Conservation (phyloP, 352 stramenopile species). For the Globisporangium yorkense region DNA sequence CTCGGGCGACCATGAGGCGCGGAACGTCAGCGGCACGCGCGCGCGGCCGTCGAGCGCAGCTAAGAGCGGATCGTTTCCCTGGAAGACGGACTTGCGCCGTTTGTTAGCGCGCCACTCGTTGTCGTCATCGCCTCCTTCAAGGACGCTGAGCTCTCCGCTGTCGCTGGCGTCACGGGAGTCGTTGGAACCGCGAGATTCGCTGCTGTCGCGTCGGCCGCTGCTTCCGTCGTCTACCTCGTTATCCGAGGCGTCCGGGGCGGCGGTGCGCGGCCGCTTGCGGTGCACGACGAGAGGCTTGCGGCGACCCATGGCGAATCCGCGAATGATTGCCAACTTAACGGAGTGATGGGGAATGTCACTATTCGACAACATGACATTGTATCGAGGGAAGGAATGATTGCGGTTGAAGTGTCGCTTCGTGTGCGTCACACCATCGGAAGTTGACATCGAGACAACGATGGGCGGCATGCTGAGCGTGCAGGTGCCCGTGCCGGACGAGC, state of each 20-base stretch:
- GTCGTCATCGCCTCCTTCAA: not conserved
- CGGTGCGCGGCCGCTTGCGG: conserved; percentile 13
- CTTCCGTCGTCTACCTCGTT: not conserved
- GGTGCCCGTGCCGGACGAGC: conserved; percentile 50
- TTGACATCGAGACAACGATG: conserved; percentile 17
- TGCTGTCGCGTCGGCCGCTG: not conserved
- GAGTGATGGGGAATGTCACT: too few relatives aligned
- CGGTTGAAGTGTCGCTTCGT: too few relatives aligned
- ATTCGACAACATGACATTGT: too few relatives aligned
- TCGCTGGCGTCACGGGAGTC: not conserved
- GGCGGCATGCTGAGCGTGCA: conserved; percentile 38
- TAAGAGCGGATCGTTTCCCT: not conserved
- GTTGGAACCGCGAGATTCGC: not conserved
- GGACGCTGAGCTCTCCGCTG: too few relatives aligned
- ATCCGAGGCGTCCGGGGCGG: not conserved
- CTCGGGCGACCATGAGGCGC: conserved; percentile 1
- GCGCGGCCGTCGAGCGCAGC: not conserved
- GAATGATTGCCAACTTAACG: too few relatives aligned
- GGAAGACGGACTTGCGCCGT: not conserved
- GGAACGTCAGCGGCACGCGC: conserved; percentile 10
- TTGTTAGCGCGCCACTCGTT: not conserved
- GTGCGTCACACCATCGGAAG: too few relatives aligned
- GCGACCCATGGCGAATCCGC: conserved; percentile 16
- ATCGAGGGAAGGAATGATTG: too few relatives aligned
- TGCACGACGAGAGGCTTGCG: conserved; percentile 28